Evolutionary conservation across 2,329 filamentous ascomycete species (phyloP), one percentile per base, ranked within the genome.

Genomic region (Aspergillus uvarum): DNA sequence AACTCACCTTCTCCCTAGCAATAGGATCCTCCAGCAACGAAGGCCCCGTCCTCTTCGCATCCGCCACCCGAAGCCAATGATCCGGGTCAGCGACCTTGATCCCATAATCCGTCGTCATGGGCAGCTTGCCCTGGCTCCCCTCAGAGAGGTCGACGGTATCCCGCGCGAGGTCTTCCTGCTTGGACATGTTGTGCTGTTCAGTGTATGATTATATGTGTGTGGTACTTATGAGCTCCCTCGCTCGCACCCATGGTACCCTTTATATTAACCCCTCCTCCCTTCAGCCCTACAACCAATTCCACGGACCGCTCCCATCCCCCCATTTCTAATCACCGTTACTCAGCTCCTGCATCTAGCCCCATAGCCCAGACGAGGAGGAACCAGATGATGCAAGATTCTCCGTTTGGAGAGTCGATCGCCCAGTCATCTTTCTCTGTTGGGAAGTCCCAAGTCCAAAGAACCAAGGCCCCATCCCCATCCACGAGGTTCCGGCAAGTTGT

Each of bases 91-190:
- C 78, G 68, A 92, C 83, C 75, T 88, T 91, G 29, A 89, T 86
- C 22, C 92, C 92, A 76, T 83, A 91, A 69, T 96, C 91, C 52
- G 88, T 89, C 0, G 91, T 94, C 65, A 92, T 85, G 44, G 84
- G 81, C 32, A 82, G 80, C 42, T 85, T 81, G 53, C 38, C 38
- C n/a, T 44, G 83, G 77, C 26, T 8, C 26, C 16, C 42, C 0
- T 26, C 42, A 2, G 53, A 55, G 2, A 85, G 81, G 70, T 90
- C 82, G 57, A 85, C 83, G 3, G 79, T 89, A 62, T 87, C 79
- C 42, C 77, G 76, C 29, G 80, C 73, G 50, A 93, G 79, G 67
- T 92, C 87, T 16, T 81, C 80, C 26, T 84, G 69, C 80, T 92
- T 92, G 55, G 59, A n/a, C 55, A 50, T 57, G n/a, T 16, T 35